Conservation (phyloP, 768 basidiomycete genomes). For the Fomitopsis pulvina region DNA sequence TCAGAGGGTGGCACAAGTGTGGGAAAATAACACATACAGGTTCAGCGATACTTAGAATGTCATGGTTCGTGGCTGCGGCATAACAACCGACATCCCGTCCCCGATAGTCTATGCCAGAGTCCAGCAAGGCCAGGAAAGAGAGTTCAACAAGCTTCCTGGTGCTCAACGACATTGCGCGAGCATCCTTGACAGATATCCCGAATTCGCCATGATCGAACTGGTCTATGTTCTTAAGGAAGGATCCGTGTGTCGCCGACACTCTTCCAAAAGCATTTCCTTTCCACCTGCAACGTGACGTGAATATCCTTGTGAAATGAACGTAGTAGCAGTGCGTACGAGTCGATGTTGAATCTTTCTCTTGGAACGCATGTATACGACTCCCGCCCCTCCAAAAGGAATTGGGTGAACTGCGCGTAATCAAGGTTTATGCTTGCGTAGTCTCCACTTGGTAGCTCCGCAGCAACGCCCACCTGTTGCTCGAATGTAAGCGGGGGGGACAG, state of each 20-base stretch:
- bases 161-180: constrained; percentile 26
- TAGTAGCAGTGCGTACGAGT: constrained; percentile 19
- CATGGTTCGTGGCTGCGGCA: constrained; percentile 25
- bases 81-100: constrained; percentile 37
- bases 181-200: constrained; percentile 32
- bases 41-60: constrained; percentile 21
- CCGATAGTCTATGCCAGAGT: constrained; percentile 42
- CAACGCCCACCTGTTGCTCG: constrained; percentile 35
- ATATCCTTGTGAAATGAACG: not conserved
- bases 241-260: constrained; percentile 23
- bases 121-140: constrained; percentile 35
- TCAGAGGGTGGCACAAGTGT: not conserved
- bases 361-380: constrained; percentile 29
- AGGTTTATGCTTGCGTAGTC: constrained; percentile 21
- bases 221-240: constrained; percentile 32
- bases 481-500: too few species aligned
- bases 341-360: constrained; percentile 25
- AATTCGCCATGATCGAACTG: constrained; percentile 34
- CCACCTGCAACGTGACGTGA: not conserved
- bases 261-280: constrained; percentile 1
- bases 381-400: constrained; percentile 27
- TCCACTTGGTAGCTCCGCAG: constrained; percentile 33
- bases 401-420: constrained; percentile 27
- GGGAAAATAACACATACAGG: constrained; percentile 16
- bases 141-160: constrained; percentile 33